Conservation (phyloP, 2,329 filamentous ascomycete genomes). For the Epichloe sibirici region DNA sequence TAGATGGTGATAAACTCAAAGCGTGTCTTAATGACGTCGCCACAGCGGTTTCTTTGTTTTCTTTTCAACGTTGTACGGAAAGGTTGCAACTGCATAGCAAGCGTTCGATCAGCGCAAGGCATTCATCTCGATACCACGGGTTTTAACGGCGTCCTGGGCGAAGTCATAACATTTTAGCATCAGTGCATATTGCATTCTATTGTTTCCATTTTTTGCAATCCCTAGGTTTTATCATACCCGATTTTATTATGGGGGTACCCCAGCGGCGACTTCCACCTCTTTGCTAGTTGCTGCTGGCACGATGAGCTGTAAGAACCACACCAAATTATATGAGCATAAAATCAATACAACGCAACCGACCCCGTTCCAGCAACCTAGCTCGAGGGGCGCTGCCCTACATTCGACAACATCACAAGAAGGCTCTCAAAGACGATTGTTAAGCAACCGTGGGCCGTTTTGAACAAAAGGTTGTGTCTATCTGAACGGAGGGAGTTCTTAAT, state of each 20-base stretch:
- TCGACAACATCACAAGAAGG: background rate
- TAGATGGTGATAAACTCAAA: conserved; percentile 14
- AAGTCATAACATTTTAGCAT: conserved; percentile 11
- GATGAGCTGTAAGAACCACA: too few relatives aligned
- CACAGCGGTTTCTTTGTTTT: conserved; percentile 13
- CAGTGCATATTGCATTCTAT: conserved; percentile 3
- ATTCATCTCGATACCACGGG: conserved; percentile 34
- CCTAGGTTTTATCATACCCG: conserved; percentile 1
- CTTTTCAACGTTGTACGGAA: conserved; percentile 16
- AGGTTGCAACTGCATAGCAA: conserved; percentile 28
- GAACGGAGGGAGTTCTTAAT: background rate
- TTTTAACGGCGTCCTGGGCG: conserved; percentile 16
- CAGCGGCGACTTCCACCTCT: background rate
- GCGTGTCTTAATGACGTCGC: conserved; percentile 9
- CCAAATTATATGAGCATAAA: background rate
- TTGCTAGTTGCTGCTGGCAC: background rate
- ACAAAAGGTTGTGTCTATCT: background rate
- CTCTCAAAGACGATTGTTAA: too few relatives aligned
- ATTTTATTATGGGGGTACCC: background rate
- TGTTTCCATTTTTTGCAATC: conserved; percentile 3
- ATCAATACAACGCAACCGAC: background rate
- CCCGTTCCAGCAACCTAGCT: background rate
- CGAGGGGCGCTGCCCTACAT: background rate
- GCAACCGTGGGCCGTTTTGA: too few relatives aligned
- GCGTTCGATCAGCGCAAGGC: conserved; percentile 28